Conservation (phyloP, 2,329 filamentous ascomycete species). For the Arthrocladium fulminans region DNA sequence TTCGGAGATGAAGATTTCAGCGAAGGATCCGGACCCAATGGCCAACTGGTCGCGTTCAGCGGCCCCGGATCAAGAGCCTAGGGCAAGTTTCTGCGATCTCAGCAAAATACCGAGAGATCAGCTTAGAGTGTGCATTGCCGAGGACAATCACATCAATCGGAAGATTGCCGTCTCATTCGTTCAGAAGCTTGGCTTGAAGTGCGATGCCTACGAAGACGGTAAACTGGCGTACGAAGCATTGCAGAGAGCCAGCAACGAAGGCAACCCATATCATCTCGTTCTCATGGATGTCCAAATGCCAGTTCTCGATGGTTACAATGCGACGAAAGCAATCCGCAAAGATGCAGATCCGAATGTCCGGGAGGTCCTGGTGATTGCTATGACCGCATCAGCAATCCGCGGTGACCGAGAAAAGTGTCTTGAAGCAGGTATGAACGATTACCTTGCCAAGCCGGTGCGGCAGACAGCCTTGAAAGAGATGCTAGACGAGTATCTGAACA, state of each 20-base stretch:
- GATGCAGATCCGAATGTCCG: conserved; percentile 69
- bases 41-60: conserved; percentile 45
- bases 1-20: conserved; percentile 38
- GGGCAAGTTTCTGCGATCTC: conserved; percentile 53
- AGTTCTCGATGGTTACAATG: conserved; percentile 42
- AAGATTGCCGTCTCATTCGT: conserved; percentile 38
- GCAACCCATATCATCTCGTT: conserved; percentile 36
- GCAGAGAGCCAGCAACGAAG: conserved; percentile 23
- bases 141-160: conserved; percentile 54
- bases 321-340: conserved; percentile 38
- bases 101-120: conserved; percentile 65
- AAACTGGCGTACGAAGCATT: conserved; percentile 38
- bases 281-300: conserved; percentile 44
- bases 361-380: conserved; percentile 84
- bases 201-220: conserved; percentile 85
- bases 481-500: conserved; percentile 56
- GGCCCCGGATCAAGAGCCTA: conserved; percentile 34
- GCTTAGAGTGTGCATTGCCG: conserved; percentile 81
- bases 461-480: conserved; percentile 79
- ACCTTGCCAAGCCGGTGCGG: conserved; percentile 89
- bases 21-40: conserved; percentile 45
- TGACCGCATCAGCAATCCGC: conserved; percentile 92
- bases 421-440: conserved; percentile 97
- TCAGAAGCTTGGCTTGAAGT: conserved; percentile 63
- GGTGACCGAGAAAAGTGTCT: conserved; percentile 91